Percentiles rank a stretch among this genome's conserved stretches.
phyloP scores from a whole-genome alignment of 2,329 filamentous ascomycete species.

The Fusarium bactridioides region DNA sequence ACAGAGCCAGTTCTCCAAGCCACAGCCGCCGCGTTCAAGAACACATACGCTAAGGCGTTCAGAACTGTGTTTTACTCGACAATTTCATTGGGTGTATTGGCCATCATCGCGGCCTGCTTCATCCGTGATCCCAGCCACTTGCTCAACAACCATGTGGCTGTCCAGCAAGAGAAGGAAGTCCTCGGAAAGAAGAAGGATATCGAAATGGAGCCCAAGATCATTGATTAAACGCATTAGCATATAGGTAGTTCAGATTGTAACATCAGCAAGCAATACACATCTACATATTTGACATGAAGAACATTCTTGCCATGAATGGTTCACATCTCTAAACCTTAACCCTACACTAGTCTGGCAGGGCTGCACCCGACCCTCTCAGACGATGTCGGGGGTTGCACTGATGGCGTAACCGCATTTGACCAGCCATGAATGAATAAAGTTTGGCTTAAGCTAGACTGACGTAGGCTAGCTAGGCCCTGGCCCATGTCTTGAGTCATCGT shows the following conservation, averaged over 20 bases:
- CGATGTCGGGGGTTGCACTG: neutral
- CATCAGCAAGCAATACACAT: neutral
- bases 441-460: neutral
- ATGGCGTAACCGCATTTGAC: neutral
- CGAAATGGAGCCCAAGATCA: neutral
- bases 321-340: neutral
- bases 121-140: slow-evolving; percentile 6
- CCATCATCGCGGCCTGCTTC: neutral
- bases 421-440: neutral
- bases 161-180: slow-evolving; percentile 10
- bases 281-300: neutral
- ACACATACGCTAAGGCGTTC: slow-evolving; percentile 2
- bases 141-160: slow-evolving; percentile 13
- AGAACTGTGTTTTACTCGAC: slow-evolving; percentile 9
- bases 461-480: neutral
- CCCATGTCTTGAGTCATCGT: neutral
- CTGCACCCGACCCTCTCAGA: neutral
- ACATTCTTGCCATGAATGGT: neutral
- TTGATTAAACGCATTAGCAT: neutral
- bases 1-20: slow-evolving; percentile 1
- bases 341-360: neutral
- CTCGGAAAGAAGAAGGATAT: slow-evolving; percentile 2
- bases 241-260: neutral
- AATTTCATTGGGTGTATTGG: neutral
- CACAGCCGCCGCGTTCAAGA: neutral